Percentiles rank a stretch among this genome's conserved stretches.
These are phyloP conservation scores for Podaxis rugospora DNA, from an alignment of 768 basidiomycete species.

Conservation along the genomic window DNA sequence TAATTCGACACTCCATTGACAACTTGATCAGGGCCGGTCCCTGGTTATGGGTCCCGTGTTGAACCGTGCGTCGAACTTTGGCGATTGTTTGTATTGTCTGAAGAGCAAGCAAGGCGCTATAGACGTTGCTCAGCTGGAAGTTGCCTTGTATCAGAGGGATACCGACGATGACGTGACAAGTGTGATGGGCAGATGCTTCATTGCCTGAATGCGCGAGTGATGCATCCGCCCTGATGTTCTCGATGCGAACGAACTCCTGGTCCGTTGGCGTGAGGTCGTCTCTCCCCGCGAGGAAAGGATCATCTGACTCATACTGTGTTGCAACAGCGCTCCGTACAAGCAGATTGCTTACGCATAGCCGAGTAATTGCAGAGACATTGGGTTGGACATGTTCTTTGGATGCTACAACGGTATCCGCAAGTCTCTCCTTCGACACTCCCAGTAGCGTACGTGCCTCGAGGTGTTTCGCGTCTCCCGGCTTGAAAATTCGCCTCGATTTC, in stretches of 20 bases:
- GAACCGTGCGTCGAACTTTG: conserved; percentile 14
- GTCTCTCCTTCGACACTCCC: conserved; percentile 46
- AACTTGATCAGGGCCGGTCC: neutral
- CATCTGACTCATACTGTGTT: conserved; percentile 63
- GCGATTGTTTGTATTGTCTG: conserved; percentile 43
- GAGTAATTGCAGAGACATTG: conserved; percentile 37
- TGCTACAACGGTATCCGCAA: conserved; percentile 40
- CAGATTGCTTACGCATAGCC: conserved; percentile 41
- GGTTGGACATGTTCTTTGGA: conserved; percentile 29
- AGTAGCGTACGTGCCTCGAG: conserved; percentile 50
- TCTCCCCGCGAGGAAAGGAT: conserved; percentile 52
- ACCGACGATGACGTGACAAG: conserved; percentile 41
- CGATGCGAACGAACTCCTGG: conserved; percentile 44
- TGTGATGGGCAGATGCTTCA: conserved; percentile 25
- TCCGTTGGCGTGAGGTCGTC: conserved; percentile 40
- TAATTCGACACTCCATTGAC: conserved; percentile 12
- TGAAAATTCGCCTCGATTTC: conserved; percentile 31
- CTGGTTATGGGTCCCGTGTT: neutral
- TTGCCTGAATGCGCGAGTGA: conserved; percentile 21
- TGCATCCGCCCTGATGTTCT: conserved; percentile 23
- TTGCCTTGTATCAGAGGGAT: conserved; percentile 48
- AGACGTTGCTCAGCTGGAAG: conserved; percentile 64
- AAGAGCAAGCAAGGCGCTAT: conserved; percentile 61
- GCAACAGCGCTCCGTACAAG: conserved; percentile 60
- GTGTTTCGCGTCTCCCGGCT: conserved; percentile 30